Conservation (phyloP, 371 early-diverging fungal species). For the Circinella minor region DNA sequence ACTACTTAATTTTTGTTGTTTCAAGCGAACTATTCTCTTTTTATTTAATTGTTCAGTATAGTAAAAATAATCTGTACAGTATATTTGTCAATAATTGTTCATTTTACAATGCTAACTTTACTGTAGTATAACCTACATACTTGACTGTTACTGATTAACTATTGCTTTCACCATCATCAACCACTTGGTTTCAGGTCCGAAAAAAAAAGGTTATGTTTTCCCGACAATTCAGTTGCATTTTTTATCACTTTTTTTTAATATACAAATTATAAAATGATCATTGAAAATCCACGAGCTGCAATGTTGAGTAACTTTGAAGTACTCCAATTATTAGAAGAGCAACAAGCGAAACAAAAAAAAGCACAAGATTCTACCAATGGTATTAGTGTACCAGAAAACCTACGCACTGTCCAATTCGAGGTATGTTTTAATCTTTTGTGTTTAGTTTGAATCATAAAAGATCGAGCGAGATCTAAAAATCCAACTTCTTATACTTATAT, state of each 20-base stretch:
- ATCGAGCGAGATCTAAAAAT: not conserved
- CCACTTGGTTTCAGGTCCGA: too few species aligned
- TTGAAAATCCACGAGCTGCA: constrained; percentile 57
- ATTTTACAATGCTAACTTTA: too few species aligned
- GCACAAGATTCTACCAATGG: constrained; percentile 27
- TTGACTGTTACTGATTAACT: too few species aligned
- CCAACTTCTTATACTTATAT: too few species aligned
- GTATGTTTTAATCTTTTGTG: constrained; percentile 21
- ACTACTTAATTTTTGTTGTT: too few species aligned
- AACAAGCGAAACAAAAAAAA: constrained; percentile 44
- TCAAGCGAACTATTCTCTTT: too few species aligned
- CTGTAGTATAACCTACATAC: too few species aligned
- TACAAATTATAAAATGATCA: constrained; percentile 43
- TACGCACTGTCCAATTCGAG: constrained; percentile 67
- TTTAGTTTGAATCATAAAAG: not conserved
- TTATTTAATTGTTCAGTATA: too few species aligned
- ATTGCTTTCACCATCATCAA: too few species aligned
- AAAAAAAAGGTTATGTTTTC: too few species aligned
- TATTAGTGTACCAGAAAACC: constrained; percentile 58
- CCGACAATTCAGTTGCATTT: not conserved
- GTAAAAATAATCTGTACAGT: too few species aligned
- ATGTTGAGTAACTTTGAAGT: constrained; percentile 71
- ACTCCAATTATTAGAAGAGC: constrained; percentile 55
- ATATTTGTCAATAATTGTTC: too few species aligned
- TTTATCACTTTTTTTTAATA: constrained; percentile 8